Evolutionary conservation across 257 asterid species (phyloP), one percentile per base, ranked within the genome.

Genomic region (Mentha longifolia): DNA sequence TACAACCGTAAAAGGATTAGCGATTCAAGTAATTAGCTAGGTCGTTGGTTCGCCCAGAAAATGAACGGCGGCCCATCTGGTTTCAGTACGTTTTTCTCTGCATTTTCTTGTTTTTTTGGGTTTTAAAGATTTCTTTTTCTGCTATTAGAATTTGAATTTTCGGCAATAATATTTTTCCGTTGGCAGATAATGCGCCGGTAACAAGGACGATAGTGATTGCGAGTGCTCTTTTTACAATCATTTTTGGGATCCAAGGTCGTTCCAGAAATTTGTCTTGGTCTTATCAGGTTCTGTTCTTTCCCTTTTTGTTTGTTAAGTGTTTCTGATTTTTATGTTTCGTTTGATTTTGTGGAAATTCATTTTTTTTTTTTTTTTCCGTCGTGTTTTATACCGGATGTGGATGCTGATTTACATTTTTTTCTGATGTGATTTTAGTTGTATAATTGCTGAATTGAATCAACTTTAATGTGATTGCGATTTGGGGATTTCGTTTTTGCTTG

Each of bases 21-120:
- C 68, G 56, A 65, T 59, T 70, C 74, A 54, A 74, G 62, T 46
- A 42, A 70, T 42, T 17, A n/a, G 63, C 43, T 70, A 28, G 70
- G 82, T 81, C 76, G 83, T 88, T 80, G 85, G 85, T 81, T 85
- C 83, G 75, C 81, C 83, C 45, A 75, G 80, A 78, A 89, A 45
- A 95, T 92, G 99, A 92, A 94, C 96, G 97, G 97, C 85, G 97
- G 97, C 78, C 97, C 97, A 77, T 89, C 97, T 83, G 99, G 99
- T 80, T 94, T 94, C 90, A 86, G 97, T 94, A 86, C 41, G 97
- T 72, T 62, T 30, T 68, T 65, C 61, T 75, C 49, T 64, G 51
- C 63, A 64, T 46, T 41, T 33, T 33, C 0, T 9, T 49, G 10
- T 56, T 51, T 41, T 67, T 59, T 9, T 11, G 31, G 46, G 50